Evolutionary conservation across 2,329 filamentous ascomycete species (phyloP).

Genomic region (Fusarium liriodendri): DNA sequence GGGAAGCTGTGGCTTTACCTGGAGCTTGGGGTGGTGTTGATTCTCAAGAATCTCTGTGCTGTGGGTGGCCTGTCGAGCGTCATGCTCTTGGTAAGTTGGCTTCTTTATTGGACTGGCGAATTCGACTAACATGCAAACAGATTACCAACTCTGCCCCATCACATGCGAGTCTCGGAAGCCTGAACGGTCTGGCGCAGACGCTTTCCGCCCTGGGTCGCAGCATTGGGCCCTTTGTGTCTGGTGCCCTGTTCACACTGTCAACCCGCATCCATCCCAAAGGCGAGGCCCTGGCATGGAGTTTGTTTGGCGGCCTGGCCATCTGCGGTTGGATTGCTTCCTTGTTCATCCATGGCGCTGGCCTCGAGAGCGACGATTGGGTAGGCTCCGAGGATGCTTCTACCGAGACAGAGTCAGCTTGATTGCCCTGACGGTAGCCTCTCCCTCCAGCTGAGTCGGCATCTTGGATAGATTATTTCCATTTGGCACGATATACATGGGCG

Average conservation of each 20-base stretch:
- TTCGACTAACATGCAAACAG: constrained; percentile 53
- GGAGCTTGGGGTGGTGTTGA: constrained; percentile 82
- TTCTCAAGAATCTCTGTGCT: constrained; percentile 90
- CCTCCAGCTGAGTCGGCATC: not conserved
- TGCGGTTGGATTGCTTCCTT: constrained; percentile 84
- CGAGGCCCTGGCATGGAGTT: constrained; percentile 84
- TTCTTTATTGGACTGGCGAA: not conserved
- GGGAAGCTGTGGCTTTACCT: constrained; percentile 79
- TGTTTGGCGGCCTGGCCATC: constrained; percentile 87
- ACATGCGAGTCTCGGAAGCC: constrained; percentile 83
- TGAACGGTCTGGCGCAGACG: constrained; percentile 95
- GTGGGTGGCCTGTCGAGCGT: constrained; percentile 92
- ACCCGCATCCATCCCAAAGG: constrained; percentile 81
- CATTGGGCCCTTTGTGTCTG: constrained; percentile 88
- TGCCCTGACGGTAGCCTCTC: not conserved
- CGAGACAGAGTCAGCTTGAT: constrained; percentile 16
- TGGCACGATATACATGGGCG: not conserved
- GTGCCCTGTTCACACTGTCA: constrained; percentile 84
- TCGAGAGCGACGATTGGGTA: constrained; percentile 69
- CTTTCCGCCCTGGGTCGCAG: constrained; percentile 91
- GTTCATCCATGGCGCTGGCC: constrained; percentile 73
- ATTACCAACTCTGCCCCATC: constrained; percentile 95
- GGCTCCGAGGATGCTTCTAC: constrained; percentile 42
- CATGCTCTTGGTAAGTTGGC: constrained; percentile 76
- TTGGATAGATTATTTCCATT: constrained; percentile 15